A percentile compares a stretch with the other conserved stretches of the same genome.
phyloP scores from a whole-genome alignment of 2,329 filamentous ascomycete genomes.

The Colletotrichum incanum region DNA sequence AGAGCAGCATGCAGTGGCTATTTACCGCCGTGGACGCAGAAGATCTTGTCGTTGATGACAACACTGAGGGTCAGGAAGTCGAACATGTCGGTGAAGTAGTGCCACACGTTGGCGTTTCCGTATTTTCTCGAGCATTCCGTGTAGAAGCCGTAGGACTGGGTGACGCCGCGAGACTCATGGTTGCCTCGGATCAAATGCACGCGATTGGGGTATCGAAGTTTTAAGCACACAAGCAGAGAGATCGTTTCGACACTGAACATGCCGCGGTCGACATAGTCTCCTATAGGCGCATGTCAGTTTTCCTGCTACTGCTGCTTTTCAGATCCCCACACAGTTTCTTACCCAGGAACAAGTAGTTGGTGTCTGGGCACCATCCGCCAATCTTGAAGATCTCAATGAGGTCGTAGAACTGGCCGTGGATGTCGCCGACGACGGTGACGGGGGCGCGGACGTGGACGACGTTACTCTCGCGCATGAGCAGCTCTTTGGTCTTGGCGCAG shows the following conservation, averaged over 20 bases:
- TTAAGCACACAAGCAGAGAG: conserved; percentile 95
- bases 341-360: conserved; percentile 98
- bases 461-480: conserved; percentile 99
- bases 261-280: conserved; percentile 97
- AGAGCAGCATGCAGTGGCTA: conserved; percentile 13
- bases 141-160: conserved; percentile 99
- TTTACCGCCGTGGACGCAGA: conserved; percentile 93
- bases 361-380: conserved; percentile 96
- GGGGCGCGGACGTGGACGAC: conserved; percentile 97
- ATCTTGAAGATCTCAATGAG: conserved; percentile 99
- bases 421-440: conserved; percentile 97
- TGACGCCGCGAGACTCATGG: conserved; percentile 97
- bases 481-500: conserved; percentile 98
- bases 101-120: conserved; percentile 98
- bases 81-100: conserved; percentile 99
- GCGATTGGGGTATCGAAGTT: conserved; percentile 95
- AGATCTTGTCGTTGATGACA: conserved; percentile 98
- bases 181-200: conserved; percentile 98
- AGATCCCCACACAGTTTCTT: conserved; percentile 42
- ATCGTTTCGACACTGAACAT: conserved; percentile 99
- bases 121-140: conserved; percentile 99
- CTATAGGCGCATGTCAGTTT: conserved; percentile 59
- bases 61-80: conserved; percentile 97
- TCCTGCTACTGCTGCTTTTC: conserved; percentile 6
- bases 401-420: conserved; percentile 99